Conservation (phyloP, 805 yeast genomes). For the Ogataea nakhonphanomensis region DNA sequence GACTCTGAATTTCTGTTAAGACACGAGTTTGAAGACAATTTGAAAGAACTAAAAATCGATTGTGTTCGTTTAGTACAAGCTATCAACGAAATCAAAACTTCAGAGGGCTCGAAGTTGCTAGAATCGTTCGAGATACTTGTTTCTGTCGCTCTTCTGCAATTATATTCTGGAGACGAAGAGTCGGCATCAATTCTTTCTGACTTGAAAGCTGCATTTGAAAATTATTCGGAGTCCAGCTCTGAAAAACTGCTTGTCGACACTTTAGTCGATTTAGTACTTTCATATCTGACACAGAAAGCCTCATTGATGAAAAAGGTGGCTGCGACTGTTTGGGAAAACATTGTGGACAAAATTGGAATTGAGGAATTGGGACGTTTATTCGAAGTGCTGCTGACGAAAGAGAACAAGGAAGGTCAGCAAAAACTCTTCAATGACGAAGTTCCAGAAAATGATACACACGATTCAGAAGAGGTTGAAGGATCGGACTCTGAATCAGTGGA, state of each 20-base stretch:
- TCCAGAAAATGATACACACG: constrained; percentile 35
- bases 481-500: constrained; percentile 31
- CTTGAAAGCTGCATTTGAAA: constrained; percentile 56
- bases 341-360: constrained; percentile 43
- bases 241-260: constrained; percentile 36
- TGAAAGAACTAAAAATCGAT: constrained; percentile 44
- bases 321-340: constrained; percentile 45
- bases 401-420: constrained; percentile 77
- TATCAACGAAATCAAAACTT: constrained; percentile 36
- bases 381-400: constrained; percentile 61
- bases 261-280: constrained; percentile 50
- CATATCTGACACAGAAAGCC: constrained; percentile 55
- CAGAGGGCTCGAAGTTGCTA: constrained; percentile 29
- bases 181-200: constrained; percentile 74
- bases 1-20: constrained; percentile 19
- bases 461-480: constrained; percentile 30
- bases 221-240: constrained; percentile 39
- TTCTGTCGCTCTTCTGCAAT: constrained; percentile 72
- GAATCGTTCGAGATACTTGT: constrained; percentile 68
- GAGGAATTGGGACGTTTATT: constrained; percentile 47
- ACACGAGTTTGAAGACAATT: constrained; percentile 54
- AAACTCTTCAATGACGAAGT: constrained; percentile 59
- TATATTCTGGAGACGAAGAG: constrained; percentile 75
- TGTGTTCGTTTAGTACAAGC: constrained; percentile 47
- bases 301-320: constrained; percentile 56